Percentiles rank a stretch among this genome's conserved stretches.
Conservation (phyloP, 495 filamentous ascomycete genomes). For the Penicillium lividum region DNA sequence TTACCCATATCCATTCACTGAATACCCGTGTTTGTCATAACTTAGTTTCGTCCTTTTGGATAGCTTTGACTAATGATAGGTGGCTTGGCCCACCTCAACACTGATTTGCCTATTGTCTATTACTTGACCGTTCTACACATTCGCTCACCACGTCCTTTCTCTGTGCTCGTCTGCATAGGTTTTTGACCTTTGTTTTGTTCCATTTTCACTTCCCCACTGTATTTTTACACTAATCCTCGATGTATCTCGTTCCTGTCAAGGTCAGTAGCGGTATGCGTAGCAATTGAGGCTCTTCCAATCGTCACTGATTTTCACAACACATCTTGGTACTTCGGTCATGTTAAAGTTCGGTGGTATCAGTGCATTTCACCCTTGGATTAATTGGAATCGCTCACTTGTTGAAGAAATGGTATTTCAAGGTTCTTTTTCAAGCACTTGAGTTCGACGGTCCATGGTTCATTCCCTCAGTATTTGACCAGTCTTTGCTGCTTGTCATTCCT, state of each 20-base stretch:
- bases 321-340: too few species aligned
- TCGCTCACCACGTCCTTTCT: conserved; percentile 5
- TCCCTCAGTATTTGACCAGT: too few species aligned
- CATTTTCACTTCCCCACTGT: conserved; percentile 11
- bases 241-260: conserved; percentile 9
- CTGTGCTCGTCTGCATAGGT: neutral
- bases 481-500: too few species aligned
- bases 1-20: conserved; percentile 8
- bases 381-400: too few species aligned
- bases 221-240: conserved; percentile 15
- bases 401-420: too few species aligned
- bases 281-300: conserved; percentile 10
- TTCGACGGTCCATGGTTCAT: too few species aligned
- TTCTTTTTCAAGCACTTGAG: too few species aligned
- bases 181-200: conserved; percentile 6
- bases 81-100: neutral
- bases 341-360: too few species aligned
- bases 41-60: conserved; percentile 2
- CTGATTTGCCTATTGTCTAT: conserved; percentile 17
- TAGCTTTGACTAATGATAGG: conserved; percentile 18
- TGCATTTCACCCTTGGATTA: too few species aligned
- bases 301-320: too few species aligned
- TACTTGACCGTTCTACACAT: conserved; percentile 13
- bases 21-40: conserved; percentile 1
- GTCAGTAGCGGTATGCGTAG: conserved; percentile 17